Evolutionary conservation across 1,284 basidiomycete genomes (phyloP), one percentile per base, ranked within the genome.

Genomic region (Trametes versicolor): DNA sequence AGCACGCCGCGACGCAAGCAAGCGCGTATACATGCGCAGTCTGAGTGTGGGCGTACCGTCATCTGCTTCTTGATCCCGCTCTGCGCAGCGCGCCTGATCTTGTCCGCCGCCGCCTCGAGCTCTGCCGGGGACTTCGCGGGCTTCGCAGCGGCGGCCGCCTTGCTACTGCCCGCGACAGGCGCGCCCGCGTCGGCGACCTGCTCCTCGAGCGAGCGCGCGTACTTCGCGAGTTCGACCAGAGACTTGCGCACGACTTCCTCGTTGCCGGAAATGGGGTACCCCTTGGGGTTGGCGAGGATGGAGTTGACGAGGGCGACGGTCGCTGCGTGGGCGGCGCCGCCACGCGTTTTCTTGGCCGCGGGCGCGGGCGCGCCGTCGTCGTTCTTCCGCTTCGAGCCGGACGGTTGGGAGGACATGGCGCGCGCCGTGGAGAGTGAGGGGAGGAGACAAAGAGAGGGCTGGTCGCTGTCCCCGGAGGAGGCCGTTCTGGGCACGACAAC

Each of bases 41-140:
- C 15, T 7, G 13, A 48, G 23, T 2, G n/a, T 12, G 8, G 43
- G 17, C 81, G 41, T 60, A 85, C 84, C 19, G 71, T 75, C 84
- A 88, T 84, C 73, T 85, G 83, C 67, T 87, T 86, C 73, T 72
- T 81, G 58, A 88, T 88, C 0, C 86, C 85, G 65, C 83, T 84
- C 6, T 78, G 76, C 36, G 80, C 81, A 52, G 81, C 81, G 60
- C 76, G 79, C 39, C 78, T 70, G 17, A 88, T 72, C 69, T 84
- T 87, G 63, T 81, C 81, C 0, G 82, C 83, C 1, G 81, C 84
- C 0, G 59, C 77, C n/a, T 74, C 71, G 25, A 88, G 67, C 58
- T 87, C 76, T 23, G 78, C 78, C 1, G 71, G 65, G 0, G 79
- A 78, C 76, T 81, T 83, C 39, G 69, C 79, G 10, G 81, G 78